Conservation (phyloP, 352 stramenopile species). For the Phytophthora aleatoria region DNA sequence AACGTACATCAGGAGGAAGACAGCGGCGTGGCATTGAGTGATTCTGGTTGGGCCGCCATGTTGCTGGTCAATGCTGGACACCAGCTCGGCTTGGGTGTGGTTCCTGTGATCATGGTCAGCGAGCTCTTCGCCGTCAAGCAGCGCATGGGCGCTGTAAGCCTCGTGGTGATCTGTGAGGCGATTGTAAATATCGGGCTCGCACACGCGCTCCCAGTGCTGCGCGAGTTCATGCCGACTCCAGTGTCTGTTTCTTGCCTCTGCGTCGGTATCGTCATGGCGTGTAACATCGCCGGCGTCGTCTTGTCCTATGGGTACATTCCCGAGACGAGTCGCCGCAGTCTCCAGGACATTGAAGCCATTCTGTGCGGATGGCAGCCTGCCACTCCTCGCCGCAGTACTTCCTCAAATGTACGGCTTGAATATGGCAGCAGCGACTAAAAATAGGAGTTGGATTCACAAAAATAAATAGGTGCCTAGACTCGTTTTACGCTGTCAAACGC, state of each 20-base stretch:
- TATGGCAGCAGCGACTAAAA: constrained; percentile 37
- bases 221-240: constrained; percentile 39
- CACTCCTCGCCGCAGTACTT: constrained; percentile 56
- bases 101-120: constrained; percentile 61
- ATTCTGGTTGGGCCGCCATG: constrained; percentile 64
- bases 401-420: constrained; percentile 56
- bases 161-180: constrained; percentile 68
- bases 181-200: constrained; percentile 47
- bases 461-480: constrained; percentile 32
- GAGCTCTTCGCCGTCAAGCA: constrained; percentile 78
- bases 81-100: constrained; percentile 64
- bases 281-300: constrained; percentile 49
- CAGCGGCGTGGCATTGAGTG: constrained; percentile 40
- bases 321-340: constrained; percentile 74
- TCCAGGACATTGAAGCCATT: constrained; percentile 84
- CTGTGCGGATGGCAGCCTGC: constrained; percentile 74
- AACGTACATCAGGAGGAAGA: constrained; percentile 23
- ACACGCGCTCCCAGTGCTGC: constrained; percentile 44
- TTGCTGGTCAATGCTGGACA: constrained; percentile 70
- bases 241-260: constrained; percentile 51
- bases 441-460: constrained; percentile 25
- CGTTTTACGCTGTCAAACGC: constrained; percentile 15
- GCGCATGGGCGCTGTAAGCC: constrained; percentile 63
- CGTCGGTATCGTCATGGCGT: constrained; percentile 47
- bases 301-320: constrained; percentile 73